These are phyloP conservation scores for Xylaria cubensis DNA, from an alignment of 495 filamentous ascomycete species.

Conservation along the genomic window DNA sequence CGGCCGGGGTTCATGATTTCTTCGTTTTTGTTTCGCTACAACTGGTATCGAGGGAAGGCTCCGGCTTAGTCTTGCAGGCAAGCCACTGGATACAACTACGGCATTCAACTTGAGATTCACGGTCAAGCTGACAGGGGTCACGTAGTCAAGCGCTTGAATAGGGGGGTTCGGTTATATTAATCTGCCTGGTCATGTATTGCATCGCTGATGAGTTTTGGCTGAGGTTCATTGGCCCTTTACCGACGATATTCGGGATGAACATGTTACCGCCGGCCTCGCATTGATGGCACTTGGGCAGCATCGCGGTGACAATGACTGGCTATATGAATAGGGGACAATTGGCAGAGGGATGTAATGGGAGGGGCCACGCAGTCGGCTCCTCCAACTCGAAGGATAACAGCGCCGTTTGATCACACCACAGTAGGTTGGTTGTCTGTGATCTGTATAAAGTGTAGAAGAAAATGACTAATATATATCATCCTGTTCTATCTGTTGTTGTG, in stretches of 20 bases:
- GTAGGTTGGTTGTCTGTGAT: conserved; percentile 21
- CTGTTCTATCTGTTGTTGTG: conserved; percentile 1
- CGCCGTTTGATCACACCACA: conserved; percentile 3
- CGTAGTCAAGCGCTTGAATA: conserved; percentile 16
- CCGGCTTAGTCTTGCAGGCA: conserved; percentile 8
- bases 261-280: neutral
- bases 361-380: conserved; percentile 4
- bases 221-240: neutral
- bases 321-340: neutral
- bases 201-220: conserved; percentile 22
- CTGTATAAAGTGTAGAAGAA: conserved; percentile 24
- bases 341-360: conserved; percentile 13
- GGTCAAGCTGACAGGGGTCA: neutral
- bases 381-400: conserved; percentile 10
- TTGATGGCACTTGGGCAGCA: neutral
- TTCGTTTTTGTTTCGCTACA: conserved; percentile 20
- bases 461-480: conserved; percentile 26
- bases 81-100: conserved; percentile 25
- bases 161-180: neutral
- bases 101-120: neutral
- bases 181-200: conserved; percentile 11
- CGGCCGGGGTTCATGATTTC: conserved; percentile 30
- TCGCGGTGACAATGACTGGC: neutral
- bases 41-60: neutral
- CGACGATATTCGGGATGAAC: neutral